phyloP scores from a whole-genome alignment of 2,329 filamentous ascomycete genomes.

The Aspergillus novofumigatus region DNA sequence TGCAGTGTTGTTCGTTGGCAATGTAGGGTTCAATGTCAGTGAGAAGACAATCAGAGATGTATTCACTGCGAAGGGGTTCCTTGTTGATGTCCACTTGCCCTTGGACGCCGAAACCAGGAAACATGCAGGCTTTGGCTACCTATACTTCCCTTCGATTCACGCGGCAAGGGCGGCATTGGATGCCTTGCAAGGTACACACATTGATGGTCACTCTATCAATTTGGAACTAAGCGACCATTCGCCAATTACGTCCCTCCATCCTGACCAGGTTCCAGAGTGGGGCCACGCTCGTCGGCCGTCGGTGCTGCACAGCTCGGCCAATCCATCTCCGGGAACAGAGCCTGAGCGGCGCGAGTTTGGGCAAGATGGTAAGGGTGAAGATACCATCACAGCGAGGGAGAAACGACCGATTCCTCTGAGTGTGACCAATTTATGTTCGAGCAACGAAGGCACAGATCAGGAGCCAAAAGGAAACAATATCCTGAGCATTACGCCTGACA shows the following conservation, averaged over 20 bases:
- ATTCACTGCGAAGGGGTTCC: slow-evolving; percentile 35
- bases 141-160: slow-evolving; percentile 32
- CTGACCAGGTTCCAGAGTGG: background rate
- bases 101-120: slow-evolving; percentile 28
- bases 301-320: background rate
- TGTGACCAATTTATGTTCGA: slow-evolving; percentile 8
- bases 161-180: slow-evolving; percentile 35
- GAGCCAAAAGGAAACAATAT: background rate
- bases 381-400: background rate
- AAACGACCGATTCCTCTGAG: slow-evolving; percentile 2
- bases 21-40: slow-evolving; percentile 37
- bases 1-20: slow-evolving; percentile 36
- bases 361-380: background rate
- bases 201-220: slow-evolving; percentile 40
- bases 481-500: slow-evolving; percentile 5
- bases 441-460: slow-evolving; percentile 5
- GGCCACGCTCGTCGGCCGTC: background rate
- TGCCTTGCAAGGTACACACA: slow-evolving; percentile 32
- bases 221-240: slow-evolving; percentile 34
- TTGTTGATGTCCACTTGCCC: slow-evolving; percentile 33
- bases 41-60: slow-evolving; percentile 33
- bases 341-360: background rate
- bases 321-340: background rate
- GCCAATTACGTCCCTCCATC: slow-evolving; percentile 17
- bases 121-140: slow-evolving; percentile 40